A percentile compares a stretch with the other conserved stretches of the same genome.
These are phyloP conservation scores for Sporisorium exsertum DNA, from an alignment of 1,284 basidiomycete species.

Conservation along the genomic window DNA sequence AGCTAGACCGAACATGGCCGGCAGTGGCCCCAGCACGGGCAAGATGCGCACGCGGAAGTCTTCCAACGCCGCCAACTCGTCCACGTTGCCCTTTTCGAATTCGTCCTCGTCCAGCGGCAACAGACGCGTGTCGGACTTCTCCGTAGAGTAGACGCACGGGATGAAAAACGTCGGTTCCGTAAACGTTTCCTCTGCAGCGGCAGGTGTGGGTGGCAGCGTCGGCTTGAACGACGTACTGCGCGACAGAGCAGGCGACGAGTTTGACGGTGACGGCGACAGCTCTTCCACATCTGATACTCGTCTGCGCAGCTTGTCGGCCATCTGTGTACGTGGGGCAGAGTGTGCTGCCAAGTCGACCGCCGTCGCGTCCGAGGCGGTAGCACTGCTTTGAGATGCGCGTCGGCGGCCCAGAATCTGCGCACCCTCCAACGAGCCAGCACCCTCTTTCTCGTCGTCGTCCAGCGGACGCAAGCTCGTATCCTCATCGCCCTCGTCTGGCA, in stretches of 20 bases:
- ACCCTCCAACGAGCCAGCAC: not conserved
- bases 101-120: conserved; percentile 92
- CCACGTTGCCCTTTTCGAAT: conserved; percentile 87
- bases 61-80: conserved; percentile 90
- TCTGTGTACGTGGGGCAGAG: conserved; percentile 15
- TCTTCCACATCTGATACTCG: conserved; percentile 42
- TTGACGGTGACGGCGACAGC: conserved; percentile 37
- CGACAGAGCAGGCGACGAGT: conserved; percentile 35
- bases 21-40: conserved; percentile 78
- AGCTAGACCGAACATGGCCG: conserved; percentile 68
- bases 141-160: conserved; percentile 86
- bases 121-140: conserved; percentile 83
- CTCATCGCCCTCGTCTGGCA: conserved; percentile 38
- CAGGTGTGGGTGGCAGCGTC: conserved; percentile 18
- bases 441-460: conserved; percentile 11
- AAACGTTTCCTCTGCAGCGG: conserved; percentile 17
- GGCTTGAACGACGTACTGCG: conserved; percentile 36
- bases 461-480: conserved; percentile 32
- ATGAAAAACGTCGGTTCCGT: conserved; percentile 50
- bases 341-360: conserved; percentile 39
- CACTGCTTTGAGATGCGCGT: conserved; percentile 36
- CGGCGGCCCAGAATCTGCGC: conserved; percentile 14
- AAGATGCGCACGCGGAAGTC: conserved; percentile 92
- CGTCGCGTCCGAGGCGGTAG: conserved; percentile 41
- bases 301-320: conserved; percentile 14